Conservation (phyloP, 805 yeast genomes). For the Yarrowia keelungensis region DNA sequence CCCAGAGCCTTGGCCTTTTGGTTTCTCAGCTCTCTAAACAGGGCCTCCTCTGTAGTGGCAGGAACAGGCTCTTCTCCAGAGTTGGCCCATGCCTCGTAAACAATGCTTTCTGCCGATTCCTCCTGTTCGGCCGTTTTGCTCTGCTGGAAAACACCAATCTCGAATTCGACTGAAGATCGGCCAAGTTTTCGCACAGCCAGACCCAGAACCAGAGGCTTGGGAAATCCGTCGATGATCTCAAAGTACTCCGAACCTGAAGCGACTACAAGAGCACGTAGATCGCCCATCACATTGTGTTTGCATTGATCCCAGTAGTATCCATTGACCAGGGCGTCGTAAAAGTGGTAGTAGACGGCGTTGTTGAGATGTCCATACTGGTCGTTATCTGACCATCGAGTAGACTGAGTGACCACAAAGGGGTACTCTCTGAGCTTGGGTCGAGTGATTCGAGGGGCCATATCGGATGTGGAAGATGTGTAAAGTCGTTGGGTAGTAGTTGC, state of each 20-base stretch:
- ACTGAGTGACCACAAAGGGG: constrained; percentile 40
- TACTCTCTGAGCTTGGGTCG: constrained; percentile 42
- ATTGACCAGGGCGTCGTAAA: constrained; percentile 41
- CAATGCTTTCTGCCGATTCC: constrained; percentile 31
- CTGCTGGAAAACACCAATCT: constrained; percentile 47
- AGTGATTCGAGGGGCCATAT: constrained; percentile 21
- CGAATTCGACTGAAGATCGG: constrained; percentile 46
- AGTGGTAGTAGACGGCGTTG: constrained; percentile 46
- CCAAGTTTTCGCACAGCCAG: constrained; percentile 46
- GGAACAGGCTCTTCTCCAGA: constrained; percentile 40
- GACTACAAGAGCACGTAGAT: constrained; percentile 42
- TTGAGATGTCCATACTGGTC: constrained; percentile 47
- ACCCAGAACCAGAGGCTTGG: constrained; percentile 45
- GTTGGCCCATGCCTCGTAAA: constrained; percentile 35
- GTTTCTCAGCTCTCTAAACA: constrained; percentile 32
- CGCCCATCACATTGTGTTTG: constrained; percentile 42
- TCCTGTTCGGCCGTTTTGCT: constrained; percentile 21
- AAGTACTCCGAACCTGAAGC: constrained; percentile 46
- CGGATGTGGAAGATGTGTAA: constrained; percentile 9
- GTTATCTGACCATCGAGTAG: constrained; percentile 47
- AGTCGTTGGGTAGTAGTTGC: constrained; percentile 3
- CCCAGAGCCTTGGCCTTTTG: constrained; percentile 47
- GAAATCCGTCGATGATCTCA: constrained; percentile 46
- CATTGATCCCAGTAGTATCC: constrained; percentile 38
- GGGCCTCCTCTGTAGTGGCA: constrained; percentile 39